Evolutionary conservation across 2,329 filamentous ascomycete genomes (phyloP).

Genomic region (Talaromyces amestolkiae): DNA sequence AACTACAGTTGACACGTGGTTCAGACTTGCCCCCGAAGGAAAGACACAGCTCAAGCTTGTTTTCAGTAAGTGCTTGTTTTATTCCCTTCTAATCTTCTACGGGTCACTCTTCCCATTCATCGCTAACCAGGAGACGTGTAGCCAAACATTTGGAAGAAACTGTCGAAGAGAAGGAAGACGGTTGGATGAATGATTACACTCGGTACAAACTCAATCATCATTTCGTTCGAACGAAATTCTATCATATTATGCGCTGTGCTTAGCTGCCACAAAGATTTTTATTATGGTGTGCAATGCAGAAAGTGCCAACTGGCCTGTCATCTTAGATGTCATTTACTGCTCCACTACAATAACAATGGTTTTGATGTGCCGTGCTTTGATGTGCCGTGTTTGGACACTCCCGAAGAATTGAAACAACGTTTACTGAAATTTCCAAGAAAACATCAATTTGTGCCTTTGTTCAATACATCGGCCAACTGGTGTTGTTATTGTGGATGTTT

Average conservation of each 20-base stretch:
- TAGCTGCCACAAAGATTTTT: background rate
- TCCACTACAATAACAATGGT: no score
- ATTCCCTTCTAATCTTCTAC: no score
- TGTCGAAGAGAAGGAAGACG: background rate
- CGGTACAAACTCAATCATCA: background rate
- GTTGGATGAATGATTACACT: background rate
- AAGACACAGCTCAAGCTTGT: conserved; percentile 1
- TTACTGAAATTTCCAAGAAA: background rate
- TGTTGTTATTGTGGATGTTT: conserved; percentile 4
- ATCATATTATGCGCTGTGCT: conserved; percentile 6
- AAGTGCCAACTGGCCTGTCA: conserved; percentile 8
- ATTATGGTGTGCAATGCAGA: background rate
- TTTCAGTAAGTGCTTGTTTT: background rate
- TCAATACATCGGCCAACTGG: conserved; percentile 13
- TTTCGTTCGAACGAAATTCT: background rate
- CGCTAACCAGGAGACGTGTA: background rate
- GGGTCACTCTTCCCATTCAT: no score
- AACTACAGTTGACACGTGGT: conserved; percentile 5
- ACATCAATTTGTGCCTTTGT: conserved; percentile 12
- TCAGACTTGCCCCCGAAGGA: background rate
- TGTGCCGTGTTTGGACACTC: background rate
- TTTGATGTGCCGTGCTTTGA: no score
- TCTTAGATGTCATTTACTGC: background rate
- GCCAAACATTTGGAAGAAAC: background rate
- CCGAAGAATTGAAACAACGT: background rate